These are phyloP conservation scores for Schizochytrium sp. DNA, from an alignment of 108 stramenopile genomes.

Conservation along the genomic window DNA sequence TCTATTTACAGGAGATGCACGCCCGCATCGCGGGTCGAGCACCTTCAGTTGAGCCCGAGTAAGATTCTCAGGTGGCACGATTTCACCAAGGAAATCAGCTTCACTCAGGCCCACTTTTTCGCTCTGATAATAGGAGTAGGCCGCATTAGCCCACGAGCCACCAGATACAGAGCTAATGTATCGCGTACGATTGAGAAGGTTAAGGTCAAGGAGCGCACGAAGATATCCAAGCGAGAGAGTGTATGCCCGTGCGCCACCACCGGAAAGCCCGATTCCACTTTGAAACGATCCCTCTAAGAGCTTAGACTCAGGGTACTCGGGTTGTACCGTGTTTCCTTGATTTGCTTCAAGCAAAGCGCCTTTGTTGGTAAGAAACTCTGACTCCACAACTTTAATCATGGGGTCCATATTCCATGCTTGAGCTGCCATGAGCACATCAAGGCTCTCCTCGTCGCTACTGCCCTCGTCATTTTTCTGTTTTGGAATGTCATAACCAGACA, in stretches of 20 bases:
- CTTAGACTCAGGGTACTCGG: slow-evolving; percentile 18
- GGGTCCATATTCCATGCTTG: slow-evolving; percentile 53
- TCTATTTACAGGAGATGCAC: slow-evolving; percentile 36
- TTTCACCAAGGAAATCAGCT: slow-evolving; percentile 37
- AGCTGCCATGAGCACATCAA: not conserved
- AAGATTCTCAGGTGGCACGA: not conserved
- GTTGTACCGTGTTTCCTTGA: not conserved
- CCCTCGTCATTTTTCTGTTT: too few relatives aligned
- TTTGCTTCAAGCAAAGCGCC: not conserved
- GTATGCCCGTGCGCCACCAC: slow-evolving; percentile 48
- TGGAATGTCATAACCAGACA: too few relatives aligned
- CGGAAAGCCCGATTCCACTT: slow-evolving; percentile 23
- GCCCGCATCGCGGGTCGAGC: slow-evolving; percentile 6
- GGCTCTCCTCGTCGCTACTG: too few relatives aligned
- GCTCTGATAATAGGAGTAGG: slow-evolving; percentile 14
- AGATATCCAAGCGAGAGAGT: slow-evolving; percentile 3
- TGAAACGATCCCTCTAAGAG: not conserved
- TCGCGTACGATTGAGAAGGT: slow-evolving; percentile 20
- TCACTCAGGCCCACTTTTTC: not conserved
- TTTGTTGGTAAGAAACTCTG: not conserved
- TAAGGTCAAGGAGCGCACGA: slow-evolving; percentile 43
- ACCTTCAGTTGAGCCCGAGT: not conserved
- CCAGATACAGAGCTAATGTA: slow-evolving; percentile 38
- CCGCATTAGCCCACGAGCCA: slow-evolving; percentile 44
- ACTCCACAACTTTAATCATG: slow-evolving; percentile 8